These are phyloP conservation scores for Cryphonectria nitschkei DNA, from an alignment of 2,329 filamentous ascomycete genomes.

Conservation along the genomic window DNA sequence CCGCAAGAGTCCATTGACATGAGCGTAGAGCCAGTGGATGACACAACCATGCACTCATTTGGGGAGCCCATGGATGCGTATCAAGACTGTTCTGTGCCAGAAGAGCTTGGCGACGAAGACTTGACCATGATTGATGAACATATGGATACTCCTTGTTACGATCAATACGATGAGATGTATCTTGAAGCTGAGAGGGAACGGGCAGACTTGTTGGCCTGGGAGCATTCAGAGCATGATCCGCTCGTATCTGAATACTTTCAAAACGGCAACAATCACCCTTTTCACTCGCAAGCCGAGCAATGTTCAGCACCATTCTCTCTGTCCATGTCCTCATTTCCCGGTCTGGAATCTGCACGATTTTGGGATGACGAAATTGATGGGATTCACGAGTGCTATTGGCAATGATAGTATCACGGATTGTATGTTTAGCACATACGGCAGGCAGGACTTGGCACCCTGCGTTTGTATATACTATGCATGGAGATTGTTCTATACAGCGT, in stretches of 20 bases:
- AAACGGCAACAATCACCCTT: background rate
- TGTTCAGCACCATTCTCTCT: too few species aligned
- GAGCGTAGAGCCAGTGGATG: background rate
- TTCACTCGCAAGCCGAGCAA: background rate
- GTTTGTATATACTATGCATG: background rate
- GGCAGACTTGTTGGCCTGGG: background rate
- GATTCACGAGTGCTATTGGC: background rate
- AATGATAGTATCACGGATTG: background rate
- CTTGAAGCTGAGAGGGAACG: conserved; percentile 10
- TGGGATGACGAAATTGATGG: background rate
- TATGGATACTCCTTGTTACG: background rate
- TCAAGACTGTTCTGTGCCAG: background rate
- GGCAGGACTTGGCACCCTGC: background rate
- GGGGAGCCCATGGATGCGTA: background rate
- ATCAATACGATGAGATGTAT: conserved; percentile 6
- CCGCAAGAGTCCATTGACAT: background rate
- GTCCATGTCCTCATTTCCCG: too few species aligned
- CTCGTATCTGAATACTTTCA: background rate
- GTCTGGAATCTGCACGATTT: background rate
- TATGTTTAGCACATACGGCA: background rate
- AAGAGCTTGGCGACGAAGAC: background rate
- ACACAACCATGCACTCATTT: background rate
- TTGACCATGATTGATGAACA: background rate
- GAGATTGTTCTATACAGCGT: background rate
- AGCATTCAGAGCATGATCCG: background rate